Evolutionary conservation across 1,139 yeast species (phyloP), one percentile per base, ranked within the genome.

Genomic region (Suhomyces bribrorum): DNA sequence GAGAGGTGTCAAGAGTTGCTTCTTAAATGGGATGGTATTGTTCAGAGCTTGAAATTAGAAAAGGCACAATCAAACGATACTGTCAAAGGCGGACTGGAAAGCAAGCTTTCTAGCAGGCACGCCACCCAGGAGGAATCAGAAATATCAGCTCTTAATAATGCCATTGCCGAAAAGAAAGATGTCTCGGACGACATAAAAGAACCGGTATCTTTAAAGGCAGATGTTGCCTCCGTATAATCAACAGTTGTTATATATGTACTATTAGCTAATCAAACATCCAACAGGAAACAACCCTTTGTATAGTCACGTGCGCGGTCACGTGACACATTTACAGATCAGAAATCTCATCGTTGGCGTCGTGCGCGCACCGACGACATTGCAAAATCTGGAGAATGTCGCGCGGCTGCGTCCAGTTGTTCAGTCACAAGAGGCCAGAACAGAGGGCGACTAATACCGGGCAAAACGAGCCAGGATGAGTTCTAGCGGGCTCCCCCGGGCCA

Each of bases 1-100:
- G 73, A 69, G 40, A 61, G 74, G 46, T 68, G 77, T 44, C 59
- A 59, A 17, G 71, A 67, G 39, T 54, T 77, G 32, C 56, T 77
- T 39, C 40, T 53, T n/a, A 64, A 66, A 42, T 77, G 83, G 82
- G 57, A 59, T 17, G 53, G 56, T n/a, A 44, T 61, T 26, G 61
- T 72, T 35, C 73, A 66, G 32, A 48, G 56, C 23, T 58, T 71
- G 32, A 66, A 66, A 48, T 43, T 53, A 27, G 75, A 69, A 37
- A 70, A 69, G 42, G 25, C 32, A 4, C 31, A 48, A 28, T 14
- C 31, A 32, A 15, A 38, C 37, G 49, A 40, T 27, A 37, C 22
- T n/a, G 29, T 26, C 11, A 38, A 39, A 23, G 34, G 36, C 29
- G 38, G 38, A 26, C 34, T 34, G 35, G 35, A 32, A 31, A 32